Evolutionary conservation across 768 basidiomycete species (phyloP), one percentile per base, ranked within the genome.

Genomic region (Mycena indigotica): DNA sequence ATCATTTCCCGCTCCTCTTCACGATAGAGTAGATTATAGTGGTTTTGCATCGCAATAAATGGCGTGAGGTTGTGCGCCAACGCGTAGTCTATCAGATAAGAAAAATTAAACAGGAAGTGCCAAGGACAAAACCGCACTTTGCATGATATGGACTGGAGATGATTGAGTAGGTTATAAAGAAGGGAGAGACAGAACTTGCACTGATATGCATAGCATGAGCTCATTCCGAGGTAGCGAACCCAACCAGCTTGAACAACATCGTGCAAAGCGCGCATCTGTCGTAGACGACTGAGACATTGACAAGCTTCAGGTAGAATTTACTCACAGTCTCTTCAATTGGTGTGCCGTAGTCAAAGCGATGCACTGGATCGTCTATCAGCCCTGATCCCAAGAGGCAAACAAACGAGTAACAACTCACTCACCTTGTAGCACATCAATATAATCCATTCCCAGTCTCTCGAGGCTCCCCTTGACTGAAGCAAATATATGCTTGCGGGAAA

Each of bases 361-460:
- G 81, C 32, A 35, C 32, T 35, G 17, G n/a, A n/a, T n/a, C n/a
- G 8, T 35, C 32, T 17, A 8, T 35, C 32, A 35, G 8, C 32
- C 17, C 32, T 35, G 10, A 17, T 35, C 32, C 8, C 8, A 8
- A 35, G 10, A 17, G 17, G 8, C 17, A 35, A 17, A 35, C 32
- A 8, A 35, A 35, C 8, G 17, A 17, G 17, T 8, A 17, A 17
- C 10, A 35, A 35, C 32, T 8, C 8, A 35, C 32, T 8, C 32
- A 64, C 87, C 87, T 74, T 91, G 89, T 5, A 91, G 71, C 1
- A 91, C 72, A 65, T 92, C 91, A 64, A 93, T 78, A 61, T 91
- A 89, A 50, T 92, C 90, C 25, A 89, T 69, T 45, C 90, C 86
- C 2, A 93, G 76, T 17, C 89, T 79, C 66, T 86, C 71, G 56